Base-by-base conservation (phyloP, 805 yeast species). In the Grigorovia humatica region DNA sequence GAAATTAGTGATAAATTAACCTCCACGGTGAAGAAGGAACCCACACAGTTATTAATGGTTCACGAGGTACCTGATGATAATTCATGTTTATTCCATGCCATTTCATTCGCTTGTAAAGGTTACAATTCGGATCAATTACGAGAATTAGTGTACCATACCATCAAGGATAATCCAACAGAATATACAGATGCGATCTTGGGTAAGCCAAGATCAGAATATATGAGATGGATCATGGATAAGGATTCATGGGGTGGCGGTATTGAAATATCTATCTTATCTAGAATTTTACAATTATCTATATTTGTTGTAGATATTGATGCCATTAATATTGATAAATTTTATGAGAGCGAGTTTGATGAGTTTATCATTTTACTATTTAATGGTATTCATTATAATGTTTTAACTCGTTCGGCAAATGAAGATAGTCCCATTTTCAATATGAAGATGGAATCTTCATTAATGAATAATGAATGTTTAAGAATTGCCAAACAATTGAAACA, bases 231-330 rank as follows among this genome's bases (percentile, higher is more conserved):
- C 20, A 56, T 62, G 46, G 68, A 74, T 51, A 74, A 74, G 18
- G 79, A 74, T 40, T 75, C 84, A 17, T 85, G 93, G 95, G 95
- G 95, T 32, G 95, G 95, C 7, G 91, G 88, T 2, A 84, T 85
- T 47, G 95, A 85, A 61, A 66, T 85, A 46, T 79, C 81, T 9
- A 82, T 85, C 7, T 62, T 85, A 30, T 74, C 86, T 1, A 70
- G 74, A 38, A 72, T 74, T 54, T 71, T 82, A 43, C 69, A 71
- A 5, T n/a, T 45, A 65, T 82, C 6, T 71, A 76, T 2, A 80
- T 85, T 44, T 70, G 74, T 88, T 11, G 62, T 83, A 30, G 93
- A 85, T 59, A 79, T 85, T 23, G 83, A 80, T 57, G 80, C 79
- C 53, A 78, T 79, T 6, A 70, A 79, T 27, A 64, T 76, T 41